Evolutionary conservation across 140 eudicot genomes (phyloP).

Genomic region (Erigeron philadelphicus): DNA sequence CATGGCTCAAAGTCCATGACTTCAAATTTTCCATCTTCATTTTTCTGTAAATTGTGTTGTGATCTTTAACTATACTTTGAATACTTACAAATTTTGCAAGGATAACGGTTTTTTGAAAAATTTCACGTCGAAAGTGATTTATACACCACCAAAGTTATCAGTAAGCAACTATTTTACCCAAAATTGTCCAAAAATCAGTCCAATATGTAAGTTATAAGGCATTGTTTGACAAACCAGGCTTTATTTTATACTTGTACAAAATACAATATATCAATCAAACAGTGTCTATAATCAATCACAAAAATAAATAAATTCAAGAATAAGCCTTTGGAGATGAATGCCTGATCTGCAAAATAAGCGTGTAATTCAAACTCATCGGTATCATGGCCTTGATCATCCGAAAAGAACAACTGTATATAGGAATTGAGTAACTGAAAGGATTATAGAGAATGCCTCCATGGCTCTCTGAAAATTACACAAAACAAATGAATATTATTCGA

Average conservation of each 20-base stretch:
- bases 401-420: constrained; percentile 51
- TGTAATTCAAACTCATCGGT: constrained; percentile 12
- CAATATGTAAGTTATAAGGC: too few relatives aligned
- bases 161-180: too few relatives aligned
- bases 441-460: constrained; percentile 79
- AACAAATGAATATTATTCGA: not conserved
- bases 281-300: not conserved
- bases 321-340: not conserved
- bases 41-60: constrained; percentile 11
- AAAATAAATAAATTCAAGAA: constrained; percentile 1
- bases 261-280: not conserved
- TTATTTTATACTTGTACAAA: not conserved
- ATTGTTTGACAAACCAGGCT: not conserved
- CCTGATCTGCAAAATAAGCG: constrained; percentile 10
- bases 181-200: too few relatives aligned
- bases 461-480: constrained; percentile 49
- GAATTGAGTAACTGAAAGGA: constrained; percentile 67
- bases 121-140: too few relatives aligned
- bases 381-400: constrained; percentile 29
- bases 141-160: too few relatives aligned
- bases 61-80: constrained; percentile 11
- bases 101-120: too few relatives aligned
- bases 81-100: not conserved
- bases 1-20: not conserved
- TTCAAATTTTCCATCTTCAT: not conserved